Base-by-base conservation (phyloP, 75 land plant species). In the Sequoia sempervirens region DNA sequence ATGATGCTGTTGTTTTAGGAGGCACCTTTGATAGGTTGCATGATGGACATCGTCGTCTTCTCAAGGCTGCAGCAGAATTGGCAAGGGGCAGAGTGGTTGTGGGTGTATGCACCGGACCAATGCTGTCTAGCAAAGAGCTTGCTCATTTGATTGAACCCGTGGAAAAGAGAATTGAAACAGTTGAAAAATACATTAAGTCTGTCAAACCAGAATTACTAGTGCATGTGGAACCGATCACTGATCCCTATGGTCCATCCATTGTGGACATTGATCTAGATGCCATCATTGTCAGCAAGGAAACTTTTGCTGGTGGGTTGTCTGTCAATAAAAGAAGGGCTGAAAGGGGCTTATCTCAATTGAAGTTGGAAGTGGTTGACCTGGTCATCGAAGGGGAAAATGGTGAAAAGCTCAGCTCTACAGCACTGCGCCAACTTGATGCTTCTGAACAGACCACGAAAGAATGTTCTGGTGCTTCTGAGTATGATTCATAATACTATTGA, bases 11-110 rank as follows among this genome's bases (percentile, higher is more conserved):
- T 38, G 40, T 38, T 38, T 92, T 96, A 12, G 98, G 96, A 41
- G 98, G 98, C n/a, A 96, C 98, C 37, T 96, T 96, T 83, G 98
- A 96, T 80, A 90, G 96, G 18, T 87, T 96, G 46, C 98, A 96
- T 79, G 91, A 89, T 68, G 98, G 98, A 13, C 98, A 96, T 76
- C 93, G 90, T 53, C 88, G 85, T 28, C 94, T 96, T 56, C 89
- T 96, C 84, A 92, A 95, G 97, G 96, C 97, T 53, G 85, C 97
- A 23, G 96, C 96, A 41, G 91, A 92, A 54, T 82, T 92, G 56
- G 95, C 97, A 1, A 88, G 81, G 70, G 94, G 94, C 38, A 87
- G 96, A 70, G 87, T 97, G 78, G 94, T 95, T 79, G 87, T 97
- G 30, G 99, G 99, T 5, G 91, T 97, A 18, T 94, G 97, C 83